A percentile compares a stretch with the other conserved stretches of the same genome.
Evolutionary conservation across 495 filamentous ascomycete species (phyloP).

Genomic region (Letharia columbiana): DNA sequence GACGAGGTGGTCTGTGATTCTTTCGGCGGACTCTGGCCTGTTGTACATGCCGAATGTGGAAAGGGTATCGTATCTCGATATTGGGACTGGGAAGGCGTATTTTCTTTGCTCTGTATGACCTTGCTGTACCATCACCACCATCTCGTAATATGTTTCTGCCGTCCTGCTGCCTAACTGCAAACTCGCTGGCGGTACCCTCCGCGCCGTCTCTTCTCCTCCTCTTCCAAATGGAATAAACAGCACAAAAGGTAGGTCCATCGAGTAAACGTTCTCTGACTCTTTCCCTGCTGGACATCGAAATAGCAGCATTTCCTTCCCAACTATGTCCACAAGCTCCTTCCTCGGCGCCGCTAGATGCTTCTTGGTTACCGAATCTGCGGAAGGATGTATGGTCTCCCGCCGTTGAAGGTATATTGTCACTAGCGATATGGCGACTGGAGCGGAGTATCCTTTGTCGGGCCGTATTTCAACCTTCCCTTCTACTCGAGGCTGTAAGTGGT

Average conservation of each 20-base stretch:
- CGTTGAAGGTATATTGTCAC: slow-evolving; percentile 90
- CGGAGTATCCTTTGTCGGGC: slow-evolving; percentile 70
- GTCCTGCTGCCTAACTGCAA: slow-evolving; percentile 83
- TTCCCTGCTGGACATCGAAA: slow-evolving; percentile 77
- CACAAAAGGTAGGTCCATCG: slow-evolving; percentile 97
- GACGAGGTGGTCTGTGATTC: slow-evolving; percentile 81
- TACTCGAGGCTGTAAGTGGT: slow-evolving; percentile 66
- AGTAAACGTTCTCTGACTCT: slow-evolving; percentile 77
- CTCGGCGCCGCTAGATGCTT: slow-evolving; percentile 86
- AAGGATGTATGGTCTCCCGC: slow-evolving; percentile 92
- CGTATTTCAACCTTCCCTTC: slow-evolving; percentile 98
- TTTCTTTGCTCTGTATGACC: slow-evolving; percentile 76
- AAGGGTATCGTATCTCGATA: slow-evolving; percentile 87
- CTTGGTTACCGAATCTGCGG: slow-evolving; percentile 86
- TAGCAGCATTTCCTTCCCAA: slow-evolving; percentile 90
- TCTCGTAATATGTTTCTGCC: slow-evolving; percentile 93
- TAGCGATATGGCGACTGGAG: slow-evolving; percentile 82
- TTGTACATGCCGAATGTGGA: slow-evolving; percentile 99
- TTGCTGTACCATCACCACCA: slow-evolving; percentile 93
- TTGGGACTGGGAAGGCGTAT: slow-evolving; percentile 83
- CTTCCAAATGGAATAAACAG: slow-evolving; percentile 94
- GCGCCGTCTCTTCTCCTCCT: slow-evolving; percentile 76
- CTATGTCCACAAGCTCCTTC: slow-evolving; percentile 83
- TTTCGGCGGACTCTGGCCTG: slow-evolving; percentile 77
- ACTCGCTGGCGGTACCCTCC: slow-evolving; percentile 85